These are phyloP conservation scores for Chlorophyllum brunneum DNA, from an alignment of 768 basidiomycete genomes.

Conservation along the genomic window DNA sequence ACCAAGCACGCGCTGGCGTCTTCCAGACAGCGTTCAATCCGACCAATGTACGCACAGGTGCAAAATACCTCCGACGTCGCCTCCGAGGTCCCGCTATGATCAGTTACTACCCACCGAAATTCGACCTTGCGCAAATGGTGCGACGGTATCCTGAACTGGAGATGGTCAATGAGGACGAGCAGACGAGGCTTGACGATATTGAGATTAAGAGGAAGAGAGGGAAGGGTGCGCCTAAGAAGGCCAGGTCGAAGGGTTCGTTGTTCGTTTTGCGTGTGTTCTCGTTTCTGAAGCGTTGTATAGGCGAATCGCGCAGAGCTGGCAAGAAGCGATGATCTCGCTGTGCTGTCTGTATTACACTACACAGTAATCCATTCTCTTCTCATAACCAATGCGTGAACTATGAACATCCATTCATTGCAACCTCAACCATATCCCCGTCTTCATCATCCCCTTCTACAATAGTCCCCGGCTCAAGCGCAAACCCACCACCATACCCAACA, in stretches of 20 bases:
- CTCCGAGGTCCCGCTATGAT: constrained; percentile 86
- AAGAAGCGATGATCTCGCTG: constrained; percentile 2
- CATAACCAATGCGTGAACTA: no score
- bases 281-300: constrained; percentile 2
- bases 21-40: constrained; percentile 93
- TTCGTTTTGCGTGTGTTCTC: not conserved
- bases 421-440: constrained; percentile 9
- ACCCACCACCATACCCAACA: constrained; percentile 38
- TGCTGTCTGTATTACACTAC: not conserved
- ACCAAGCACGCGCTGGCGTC: constrained; percentile 61
- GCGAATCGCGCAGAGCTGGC: constrained; percentile 4
- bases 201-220: constrained; percentile 68
- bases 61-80: constrained; percentile 83
- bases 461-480: constrained; percentile 19
- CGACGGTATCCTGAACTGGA: constrained; percentile 53
- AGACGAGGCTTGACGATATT: constrained; percentile 65
- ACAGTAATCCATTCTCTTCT: no score
- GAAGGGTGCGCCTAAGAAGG: constrained; percentile 82
- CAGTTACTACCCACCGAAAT: constrained; percentile 70
- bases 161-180: constrained; percentile 63
- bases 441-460: constrained; percentile 12
- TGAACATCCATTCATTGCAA: not conserved
- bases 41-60: constrained; percentile 72
- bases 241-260: constrained; percentile 56
- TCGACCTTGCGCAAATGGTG: constrained; percentile 51